Evolutionary conservation across 306 rosid species (phyloP), one percentile per base, ranked within the genome.

Genomic region (Dalbergia cultrata): DNA sequence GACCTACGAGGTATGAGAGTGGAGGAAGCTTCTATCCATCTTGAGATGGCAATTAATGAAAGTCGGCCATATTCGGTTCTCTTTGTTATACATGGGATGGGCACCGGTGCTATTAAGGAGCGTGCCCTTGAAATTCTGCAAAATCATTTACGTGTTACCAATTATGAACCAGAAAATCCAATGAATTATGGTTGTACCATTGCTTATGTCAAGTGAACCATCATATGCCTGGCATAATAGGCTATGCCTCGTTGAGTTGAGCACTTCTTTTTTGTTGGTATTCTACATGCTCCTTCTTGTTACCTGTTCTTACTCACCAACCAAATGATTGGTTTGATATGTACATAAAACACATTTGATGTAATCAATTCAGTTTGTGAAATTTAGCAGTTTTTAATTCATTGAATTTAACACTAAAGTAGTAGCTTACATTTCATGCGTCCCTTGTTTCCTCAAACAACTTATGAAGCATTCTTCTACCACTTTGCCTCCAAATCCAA

Each of bases 131-230:
- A 91, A 69, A 86, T 88, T 60, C 84, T 95, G 39, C 71, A 73
- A 61, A 92, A 78, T 8, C 95, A 95, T 77, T 86, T 94, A 0
- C 93, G 94, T 45, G 90, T 95, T 9, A 89, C 89, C 33, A 89
- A 90, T 76, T 85, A 68, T 78, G 97, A 88, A 57, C 92, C 87
- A 47, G 98, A 90, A 83, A 90, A 85, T 81, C 86, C 97, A 34
- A 84, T 84, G 90, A 95, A 92, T 81, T 88, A 92, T 84, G 98
- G 97, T 35, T 92, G 98, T 88, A 95, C 98, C 71, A 78, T 95
- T 83, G 99, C 97, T 70, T 91, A 84, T 86, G 85, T 95, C 75
- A 93, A 90, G 87, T 91, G 84, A 84, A 65, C 49, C 44, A 64
- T 43, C 53, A 1, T 44, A 31, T 53, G 13, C 35, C 56, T 72